Percentiles rank a stretch among this genome's conserved stretches.
Evolutionary conservation across 768 basidiomycete species (phyloP).

Genomic region (Lactifluus subvellereus): DNA sequence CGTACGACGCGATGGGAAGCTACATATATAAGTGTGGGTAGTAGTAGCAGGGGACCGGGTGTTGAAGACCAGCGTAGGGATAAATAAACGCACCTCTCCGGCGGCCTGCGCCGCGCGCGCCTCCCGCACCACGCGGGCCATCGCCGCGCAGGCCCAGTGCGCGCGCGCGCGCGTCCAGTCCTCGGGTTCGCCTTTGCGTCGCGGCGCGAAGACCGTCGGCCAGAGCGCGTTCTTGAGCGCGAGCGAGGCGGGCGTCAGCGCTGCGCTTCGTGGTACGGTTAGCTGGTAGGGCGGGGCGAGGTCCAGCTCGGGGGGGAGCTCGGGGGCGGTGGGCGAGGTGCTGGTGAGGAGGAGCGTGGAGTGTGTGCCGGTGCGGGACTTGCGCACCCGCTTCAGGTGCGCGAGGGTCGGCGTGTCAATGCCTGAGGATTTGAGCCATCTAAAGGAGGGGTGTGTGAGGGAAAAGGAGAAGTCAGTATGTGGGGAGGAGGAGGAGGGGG

Average conservation of each 20-base stretch:
- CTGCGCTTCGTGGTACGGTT: slow-evolving; percentile 59
- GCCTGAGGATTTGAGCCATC: slow-evolving; percentile 63
- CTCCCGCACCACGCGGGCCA: slow-evolving; percentile 45
- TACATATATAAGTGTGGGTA: slow-evolving; percentile 27
- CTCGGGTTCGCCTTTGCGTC: slow-evolving; percentile 59
- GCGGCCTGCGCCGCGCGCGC: slow-evolving; percentile 41
- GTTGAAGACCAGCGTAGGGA: background rate
- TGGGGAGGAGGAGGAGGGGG: background rate
- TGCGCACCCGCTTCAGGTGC: slow-evolving; percentile 75
- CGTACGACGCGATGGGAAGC: slow-evolving; percentile 72
- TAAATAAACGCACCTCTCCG: slow-evolving; percentile 51
- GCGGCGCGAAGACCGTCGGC: slow-evolving; percentile 76
- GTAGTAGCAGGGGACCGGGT: background rate
- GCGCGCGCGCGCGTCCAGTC: slow-evolving; percentile 61
- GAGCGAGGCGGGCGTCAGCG: slow-evolving; percentile 62
- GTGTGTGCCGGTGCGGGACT: slow-evolving; percentile 33
- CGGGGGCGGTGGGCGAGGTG: slow-evolving; percentile 37
- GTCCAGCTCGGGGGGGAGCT: slow-evolving; percentile 39
- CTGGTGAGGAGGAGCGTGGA: slow-evolving; percentile 52
- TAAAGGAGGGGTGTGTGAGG: slow-evolving; percentile 28
- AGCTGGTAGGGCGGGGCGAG: slow-evolving; percentile 44
- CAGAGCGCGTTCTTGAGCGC: slow-evolving; percentile 67
- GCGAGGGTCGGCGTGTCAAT: slow-evolving; percentile 57
- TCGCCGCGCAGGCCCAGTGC: slow-evolving; percentile 71
- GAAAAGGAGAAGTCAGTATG: background rate